phyloP scores from a whole-genome alignment of 2,329 filamentous ascomycete genomes.

The Diaporthe citri region DNA sequence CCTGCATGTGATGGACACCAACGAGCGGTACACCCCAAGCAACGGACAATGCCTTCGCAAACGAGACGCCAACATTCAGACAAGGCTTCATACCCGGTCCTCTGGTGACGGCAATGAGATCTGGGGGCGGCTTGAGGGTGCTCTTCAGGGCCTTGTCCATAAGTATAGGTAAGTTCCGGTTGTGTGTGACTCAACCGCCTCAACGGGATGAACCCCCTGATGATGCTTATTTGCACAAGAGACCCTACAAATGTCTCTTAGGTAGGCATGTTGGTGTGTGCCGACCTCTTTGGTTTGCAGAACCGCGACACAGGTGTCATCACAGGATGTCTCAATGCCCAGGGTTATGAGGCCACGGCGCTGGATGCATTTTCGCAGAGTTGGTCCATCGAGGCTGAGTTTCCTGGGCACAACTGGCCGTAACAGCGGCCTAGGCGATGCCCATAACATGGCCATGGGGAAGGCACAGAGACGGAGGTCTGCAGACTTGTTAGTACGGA shows the following conservation, averaged over 20 bases:
- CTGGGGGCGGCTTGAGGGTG: constrained; percentile 60
- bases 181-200: constrained; percentile 84
- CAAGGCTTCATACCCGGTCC: constrained; percentile 91
- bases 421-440: not conserved
- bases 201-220: constrained; percentile 83
- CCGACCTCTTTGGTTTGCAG: constrained; percentile 67
- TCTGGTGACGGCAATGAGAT: constrained; percentile 90
- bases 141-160: constrained; percentile 71
- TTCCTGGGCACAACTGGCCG: not conserved
- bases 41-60: constrained; percentile 87
- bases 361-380: not conserved
- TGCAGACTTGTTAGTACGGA: not conserved
- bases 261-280: constrained; percentile 58
- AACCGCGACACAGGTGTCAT: constrained; percentile 92
- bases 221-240: constrained; percentile 83
- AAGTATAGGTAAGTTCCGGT: constrained; percentile 75
- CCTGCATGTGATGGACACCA: constrained; percentile 97
- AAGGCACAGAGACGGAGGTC: not conserved
- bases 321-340: constrained; percentile 88
- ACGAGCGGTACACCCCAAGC: constrained; percentile 87
- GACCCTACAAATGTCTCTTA: no score
- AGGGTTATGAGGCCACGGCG: constrained; percentile 57
- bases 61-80: constrained; percentile 81
- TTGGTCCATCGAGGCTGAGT: not conserved
- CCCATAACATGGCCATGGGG: constrained; percentile 25